phyloP scores from a whole-genome alignment of 805 yeast species.

The Cephaloascus albidus region DNA sequence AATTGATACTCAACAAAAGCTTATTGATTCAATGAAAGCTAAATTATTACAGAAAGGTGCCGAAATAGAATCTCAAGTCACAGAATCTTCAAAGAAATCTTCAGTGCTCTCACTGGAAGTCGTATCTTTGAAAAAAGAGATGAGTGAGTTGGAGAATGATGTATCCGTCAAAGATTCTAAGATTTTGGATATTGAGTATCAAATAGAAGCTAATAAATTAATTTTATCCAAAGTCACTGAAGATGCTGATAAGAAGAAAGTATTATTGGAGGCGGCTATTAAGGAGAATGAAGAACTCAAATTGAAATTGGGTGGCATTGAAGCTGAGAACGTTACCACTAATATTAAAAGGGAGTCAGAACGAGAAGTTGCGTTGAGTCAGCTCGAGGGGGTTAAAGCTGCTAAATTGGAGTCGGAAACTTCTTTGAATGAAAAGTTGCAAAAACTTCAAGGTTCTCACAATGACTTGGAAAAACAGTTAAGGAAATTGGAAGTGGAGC shows the following conservation, averaged over 20 bases:
- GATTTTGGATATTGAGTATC: slow-evolving; percentile 7
- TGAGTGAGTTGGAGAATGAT: slow-evolving; percentile 2
- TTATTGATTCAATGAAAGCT: neutral
- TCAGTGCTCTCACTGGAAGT: slow-evolving; percentile 2
- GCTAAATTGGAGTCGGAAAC: slow-evolving; percentile 5
- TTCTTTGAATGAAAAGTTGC: neutral
- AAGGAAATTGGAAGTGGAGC: slow-evolving; percentile 1
- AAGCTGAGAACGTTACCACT: too few relatives aligned
- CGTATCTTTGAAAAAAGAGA: slow-evolving; percentile 2
- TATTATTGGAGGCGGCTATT: slow-evolving; percentile 2
- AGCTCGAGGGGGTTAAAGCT: too few relatives aligned
- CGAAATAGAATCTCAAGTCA: neutral
- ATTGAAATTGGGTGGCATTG: too few relatives aligned
- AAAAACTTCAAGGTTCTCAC: slow-evolving; percentile 2
- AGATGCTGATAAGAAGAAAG: neutral
- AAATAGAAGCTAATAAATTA: slow-evolving; percentile 3
- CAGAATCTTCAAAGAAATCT: slow-evolving; percentile 1
- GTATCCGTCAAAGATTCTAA: neutral
- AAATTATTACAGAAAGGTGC: neutral
- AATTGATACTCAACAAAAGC: neutral
- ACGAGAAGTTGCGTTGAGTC: too few relatives aligned
- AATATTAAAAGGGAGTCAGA: too few relatives aligned
- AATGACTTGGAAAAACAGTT: slow-evolving; percentile 4
- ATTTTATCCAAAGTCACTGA: slow-evolving; percentile 2
- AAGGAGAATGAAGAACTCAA: neutral